Evolutionary conservation across 75 land plant species (phyloP), one percentile per base, ranked within the genome.

Genomic region (Selaginella tamariscina): DNA sequence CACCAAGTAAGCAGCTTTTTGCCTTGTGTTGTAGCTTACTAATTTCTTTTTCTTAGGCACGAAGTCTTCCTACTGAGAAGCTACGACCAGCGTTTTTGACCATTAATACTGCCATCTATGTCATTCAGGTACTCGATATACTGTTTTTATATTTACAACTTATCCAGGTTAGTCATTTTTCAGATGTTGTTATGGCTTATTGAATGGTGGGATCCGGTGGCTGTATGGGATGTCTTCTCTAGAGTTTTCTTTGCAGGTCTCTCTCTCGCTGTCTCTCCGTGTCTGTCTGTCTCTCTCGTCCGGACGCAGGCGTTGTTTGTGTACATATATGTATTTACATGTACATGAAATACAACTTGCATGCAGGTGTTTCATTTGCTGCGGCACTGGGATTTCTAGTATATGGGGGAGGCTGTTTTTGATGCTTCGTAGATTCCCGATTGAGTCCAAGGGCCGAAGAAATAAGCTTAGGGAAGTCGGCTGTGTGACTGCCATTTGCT

Each of bases 371-470:
- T 0, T 88, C 91, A 44, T 67, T 85, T 57, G 78, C 82, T 85
- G 91, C 85, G 26, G 85, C 91, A 22, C 70, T 88, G 70, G 91
- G 91, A 0, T 88, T 88, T 71, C 83, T 85, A 64, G 73, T 88
- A 2, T 88, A 88, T 79, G 91, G 91, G 30, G 91, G 91, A 88
- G 91, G 77, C 81, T 88, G 27, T 88, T 88, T 77, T 70, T 88
- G 22, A 88, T 88, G 91, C 79, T 88, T 32, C 79, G 78, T 56
- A 82, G 83, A 18, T 88, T 88, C 70, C 91, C 91, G 56, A 82
- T 85, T 39, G 91, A 88, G 77, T 88, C 91, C 31, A 85, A 83
- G 79, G 91, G 91, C 24, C 77, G 91, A 8, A 78, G 83, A 24
- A 88, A 88, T 66, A 88, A 88, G 62, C 26, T 59, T n/a, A 2